These are phyloP conservation scores for Meyerozyma guilliermondii DNA, from an alignment of 1,139 yeast species.

Conservation along the genomic window DNA sequence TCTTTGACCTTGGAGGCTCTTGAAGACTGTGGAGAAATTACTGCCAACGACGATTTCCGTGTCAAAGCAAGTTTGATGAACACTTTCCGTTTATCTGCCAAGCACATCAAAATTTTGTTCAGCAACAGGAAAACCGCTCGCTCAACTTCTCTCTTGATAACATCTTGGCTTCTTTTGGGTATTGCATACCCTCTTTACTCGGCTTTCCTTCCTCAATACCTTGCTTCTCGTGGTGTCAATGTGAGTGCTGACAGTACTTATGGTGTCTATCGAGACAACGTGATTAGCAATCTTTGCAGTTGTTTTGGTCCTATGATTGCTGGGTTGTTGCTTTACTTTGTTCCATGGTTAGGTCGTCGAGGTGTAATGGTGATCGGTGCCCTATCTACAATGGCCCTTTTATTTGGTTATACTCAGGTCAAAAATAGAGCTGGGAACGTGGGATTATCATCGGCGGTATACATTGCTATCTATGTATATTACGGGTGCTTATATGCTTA, in stretches of 20 bases:
- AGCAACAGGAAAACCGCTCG: slow-evolving; percentile 22
- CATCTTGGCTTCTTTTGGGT: slow-evolving; percentile 35
- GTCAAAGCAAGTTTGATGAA: slow-evolving; percentile 5
- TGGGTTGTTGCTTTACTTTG: slow-evolving; percentile 19
- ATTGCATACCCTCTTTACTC: slow-evolving; percentile 37
- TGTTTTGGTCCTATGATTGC: slow-evolving; percentile 32
- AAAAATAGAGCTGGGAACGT: slow-evolving; percentile 23
- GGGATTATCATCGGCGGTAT: slow-evolving; percentile 26
- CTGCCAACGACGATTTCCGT: slow-evolving; percentile 12
- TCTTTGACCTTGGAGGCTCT: slow-evolving; percentile 43
- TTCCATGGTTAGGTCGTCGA: slow-evolving; percentile 27
- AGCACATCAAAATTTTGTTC: slow-evolving; percentile 33
- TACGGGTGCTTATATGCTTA: slow-evolving; percentile 30
- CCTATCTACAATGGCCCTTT: slow-evolving; percentile 25
- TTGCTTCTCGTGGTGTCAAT: slow-evolving; percentile 36
- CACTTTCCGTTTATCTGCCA: slow-evolving; percentile 13
- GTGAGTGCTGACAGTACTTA: slow-evolving; percentile 20
- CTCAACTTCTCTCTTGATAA: slow-evolving; percentile 24
- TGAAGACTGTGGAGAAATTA: slow-evolving; percentile 37
- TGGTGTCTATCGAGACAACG: slow-evolving; percentile 29
- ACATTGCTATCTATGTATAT: slow-evolving; percentile 26
- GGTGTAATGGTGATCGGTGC: slow-evolving; percentile 33
- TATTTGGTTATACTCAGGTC: slow-evolving; percentile 31
- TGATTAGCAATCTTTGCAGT: slow-evolving; percentile 23
- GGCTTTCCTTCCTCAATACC: slow-evolving; percentile 32